phyloP scores from a whole-genome alignment of 2,329 filamentous ascomycete species.

The Mariannaea sp. region DNA sequence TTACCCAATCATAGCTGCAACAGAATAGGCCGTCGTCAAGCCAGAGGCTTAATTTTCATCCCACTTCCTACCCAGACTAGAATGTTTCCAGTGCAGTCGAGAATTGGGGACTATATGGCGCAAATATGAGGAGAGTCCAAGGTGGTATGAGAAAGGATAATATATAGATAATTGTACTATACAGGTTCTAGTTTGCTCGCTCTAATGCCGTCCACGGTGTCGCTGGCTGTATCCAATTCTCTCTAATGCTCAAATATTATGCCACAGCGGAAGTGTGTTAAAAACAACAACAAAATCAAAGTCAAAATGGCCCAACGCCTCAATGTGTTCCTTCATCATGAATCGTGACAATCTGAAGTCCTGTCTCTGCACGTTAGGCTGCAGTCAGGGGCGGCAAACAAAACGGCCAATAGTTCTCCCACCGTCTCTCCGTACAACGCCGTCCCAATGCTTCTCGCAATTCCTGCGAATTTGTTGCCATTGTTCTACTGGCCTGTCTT shows the following conservation, averaged over 20 bases:
- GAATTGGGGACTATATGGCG: too few species aligned
- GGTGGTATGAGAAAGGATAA: too few species aligned
- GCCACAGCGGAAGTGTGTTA: background rate
- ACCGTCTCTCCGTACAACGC: conserved; percentile 26
- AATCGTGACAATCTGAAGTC: conserved; percentile 23
- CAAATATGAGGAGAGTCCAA: too few species aligned
- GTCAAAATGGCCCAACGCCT: too few species aligned
- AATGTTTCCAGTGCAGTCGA: too few species aligned
- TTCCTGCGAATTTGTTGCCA: background rate
- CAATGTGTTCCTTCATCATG: conserved; percentile 21
- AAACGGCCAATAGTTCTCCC: conserved; percentile 16
- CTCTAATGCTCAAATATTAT: conserved; percentile 16
- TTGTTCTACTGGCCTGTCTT: background rate
- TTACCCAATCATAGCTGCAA: too few species aligned
- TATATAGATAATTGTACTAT: background rate
- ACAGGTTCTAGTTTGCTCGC: background rate
- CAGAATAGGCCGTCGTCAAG: too few species aligned
- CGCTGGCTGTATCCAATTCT: conserved; percentile 26
- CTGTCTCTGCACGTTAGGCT: conserved; percentile 18
- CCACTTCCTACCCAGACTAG: too few species aligned
- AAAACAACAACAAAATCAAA: conserved; percentile 7
- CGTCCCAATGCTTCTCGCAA: conserved; percentile 17
- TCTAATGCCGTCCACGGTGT: background rate
- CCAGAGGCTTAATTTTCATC: too few species aligned
- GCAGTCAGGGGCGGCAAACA: conserved; percentile 9